These are phyloP conservation scores for Chlorella sorokiniana DNA, from an alignment of 139 green algal species.

Conservation along the genomic window DNA sequence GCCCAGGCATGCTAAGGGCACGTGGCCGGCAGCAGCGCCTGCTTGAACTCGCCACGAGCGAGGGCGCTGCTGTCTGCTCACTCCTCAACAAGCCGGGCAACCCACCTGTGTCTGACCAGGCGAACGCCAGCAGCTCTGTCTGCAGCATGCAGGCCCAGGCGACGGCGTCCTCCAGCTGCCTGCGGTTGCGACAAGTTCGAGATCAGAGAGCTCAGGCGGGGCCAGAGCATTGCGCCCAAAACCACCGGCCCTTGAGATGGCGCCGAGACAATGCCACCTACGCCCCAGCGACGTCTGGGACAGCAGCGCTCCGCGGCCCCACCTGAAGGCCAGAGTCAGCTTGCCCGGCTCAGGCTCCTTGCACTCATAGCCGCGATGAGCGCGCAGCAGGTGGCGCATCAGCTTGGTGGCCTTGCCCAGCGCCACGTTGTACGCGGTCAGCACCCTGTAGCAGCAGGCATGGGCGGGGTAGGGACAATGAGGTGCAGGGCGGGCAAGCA, in stretches of 20 bases:
- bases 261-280: too few species aligned
- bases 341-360: conserved; percentile 81
- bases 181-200: too few species aligned
- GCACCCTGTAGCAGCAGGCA: conserved; percentile 1
- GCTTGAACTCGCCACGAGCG: not conserved
- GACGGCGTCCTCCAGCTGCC: conserved; percentile 51
- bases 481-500: not conserved
- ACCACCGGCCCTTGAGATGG: too few species aligned
- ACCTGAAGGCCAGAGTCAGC: conserved; percentile 47
- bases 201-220: too few species aligned
- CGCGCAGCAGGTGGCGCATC: conserved; percentile 63
- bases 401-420: conserved; percentile 51
- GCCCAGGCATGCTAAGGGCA: not conserved
- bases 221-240: too few species aligned
- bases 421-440: conserved; percentile 68
- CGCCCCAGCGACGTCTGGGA: not conserved
- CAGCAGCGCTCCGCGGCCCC: too few species aligned
- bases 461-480: not conserved
- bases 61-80: too few species aligned
- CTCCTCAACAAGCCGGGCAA: too few species aligned
- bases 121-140: conserved; percentile 64
- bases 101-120: conserved; percentile 60
- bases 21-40: not conserved
- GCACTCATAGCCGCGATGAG: conserved; percentile 80
- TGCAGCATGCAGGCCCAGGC: conserved; percentile 64